Evolutionary conservation across 2,329 filamentous ascomycete species (phyloP).

Genomic region (Neonectria ditissima): DNA sequence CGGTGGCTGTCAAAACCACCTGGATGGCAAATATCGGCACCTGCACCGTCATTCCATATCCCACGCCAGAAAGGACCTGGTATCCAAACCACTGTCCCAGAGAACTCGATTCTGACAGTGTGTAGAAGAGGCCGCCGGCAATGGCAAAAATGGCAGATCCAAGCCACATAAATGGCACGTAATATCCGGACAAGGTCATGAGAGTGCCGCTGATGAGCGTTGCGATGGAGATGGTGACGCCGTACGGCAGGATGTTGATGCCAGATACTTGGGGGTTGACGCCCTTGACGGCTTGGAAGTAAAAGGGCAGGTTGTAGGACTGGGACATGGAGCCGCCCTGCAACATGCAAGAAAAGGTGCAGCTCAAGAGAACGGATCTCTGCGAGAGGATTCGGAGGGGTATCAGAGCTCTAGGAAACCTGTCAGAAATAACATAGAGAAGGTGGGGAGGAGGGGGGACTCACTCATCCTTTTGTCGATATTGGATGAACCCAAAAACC

Average conservation of each 20-base stretch:
- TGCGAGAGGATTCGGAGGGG: conserved; percentile 32
- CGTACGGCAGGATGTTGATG: conserved; percentile 34
- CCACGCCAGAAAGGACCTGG: conserved; percentile 57
- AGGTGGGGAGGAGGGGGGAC: too few relatives aligned
- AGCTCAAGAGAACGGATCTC: conserved; percentile 29
- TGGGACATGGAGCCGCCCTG: conserved; percentile 40
- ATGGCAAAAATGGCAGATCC: conserved; percentile 31
- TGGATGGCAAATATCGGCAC: conserved; percentile 57
- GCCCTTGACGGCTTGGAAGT: conserved; percentile 43
- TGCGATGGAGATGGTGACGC: conserved; percentile 28
- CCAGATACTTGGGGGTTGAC: conserved; percentile 32
- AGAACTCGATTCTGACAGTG: conserved; percentile 47
- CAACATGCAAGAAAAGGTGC: conserved; percentile 34
- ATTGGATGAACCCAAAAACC: conserved; percentile 30
- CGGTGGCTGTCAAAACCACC: conserved; percentile 53
- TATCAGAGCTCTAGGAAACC: conserved; percentile 28
- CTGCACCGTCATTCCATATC: conserved; percentile 57
- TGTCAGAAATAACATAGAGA: too few relatives aligned
- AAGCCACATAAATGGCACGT: conserved; percentile 40
- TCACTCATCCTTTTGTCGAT: conserved; percentile 31
- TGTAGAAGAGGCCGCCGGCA: conserved; percentile 30
- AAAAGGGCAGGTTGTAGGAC: conserved; percentile 35
- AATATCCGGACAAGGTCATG: conserved; percentile 32
- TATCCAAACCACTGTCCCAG: conserved; percentile 57
- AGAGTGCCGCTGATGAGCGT: conserved; percentile 29